Conservation (phyloP, 345 rosid species). For the Gossypium australe region DNA sequence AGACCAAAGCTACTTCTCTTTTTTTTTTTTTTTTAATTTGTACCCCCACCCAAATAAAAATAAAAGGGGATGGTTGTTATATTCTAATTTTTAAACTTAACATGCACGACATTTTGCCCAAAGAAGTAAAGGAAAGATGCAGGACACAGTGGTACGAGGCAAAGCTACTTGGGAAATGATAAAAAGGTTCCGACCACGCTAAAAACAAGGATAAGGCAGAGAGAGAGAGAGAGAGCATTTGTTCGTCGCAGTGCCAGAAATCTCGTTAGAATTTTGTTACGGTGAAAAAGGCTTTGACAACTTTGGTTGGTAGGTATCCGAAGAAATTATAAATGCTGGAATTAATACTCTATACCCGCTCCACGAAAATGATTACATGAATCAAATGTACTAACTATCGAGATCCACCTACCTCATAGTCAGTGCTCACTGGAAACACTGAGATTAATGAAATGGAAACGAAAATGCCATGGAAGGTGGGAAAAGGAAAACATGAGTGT, state of each 20-base stretch:
- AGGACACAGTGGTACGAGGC: background rate
- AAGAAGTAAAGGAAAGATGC: background rate
- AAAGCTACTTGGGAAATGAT: slow-evolving; percentile 3
- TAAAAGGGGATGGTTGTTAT: background rate
- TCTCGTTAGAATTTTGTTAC: background rate
- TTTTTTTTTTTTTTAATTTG: too few species aligned
- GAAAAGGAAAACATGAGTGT: too few species aligned
- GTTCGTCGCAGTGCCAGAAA: background rate
- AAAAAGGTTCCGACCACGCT: background rate
- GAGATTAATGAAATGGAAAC: too few species aligned
- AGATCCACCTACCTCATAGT: too few species aligned
- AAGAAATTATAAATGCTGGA: background rate
- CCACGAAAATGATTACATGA: too few species aligned
- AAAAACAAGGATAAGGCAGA: background rate
- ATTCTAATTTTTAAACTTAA: background rate
- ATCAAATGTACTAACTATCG: too few species aligned
- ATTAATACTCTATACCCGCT: too few species aligned
- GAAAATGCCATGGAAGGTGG: too few species aligned
- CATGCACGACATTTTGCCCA: background rate
- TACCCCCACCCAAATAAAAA: background rate
- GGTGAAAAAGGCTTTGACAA: slow-evolving; percentile 1
- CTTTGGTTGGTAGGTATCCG: background rate
- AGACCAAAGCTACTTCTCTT: too few species aligned
- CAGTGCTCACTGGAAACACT: too few species aligned
- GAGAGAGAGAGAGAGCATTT: background rate